phyloP scores from a whole-genome alignment of 768 basidiomycete species.

The Lentinula lateritia region DNA sequence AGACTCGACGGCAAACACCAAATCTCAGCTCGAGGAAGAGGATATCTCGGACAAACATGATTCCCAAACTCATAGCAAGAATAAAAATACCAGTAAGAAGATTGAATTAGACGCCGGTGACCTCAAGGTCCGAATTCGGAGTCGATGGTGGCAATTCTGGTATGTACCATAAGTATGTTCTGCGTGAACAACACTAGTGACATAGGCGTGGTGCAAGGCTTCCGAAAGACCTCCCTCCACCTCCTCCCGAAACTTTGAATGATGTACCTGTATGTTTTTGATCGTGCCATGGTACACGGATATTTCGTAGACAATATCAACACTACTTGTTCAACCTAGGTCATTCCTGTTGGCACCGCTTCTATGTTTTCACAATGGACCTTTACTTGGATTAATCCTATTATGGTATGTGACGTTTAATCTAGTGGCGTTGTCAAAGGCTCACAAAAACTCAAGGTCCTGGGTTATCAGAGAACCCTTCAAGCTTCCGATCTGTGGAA shows the following conservation, averaged over 20 bases:
- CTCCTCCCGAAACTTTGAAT: slow-evolving; percentile 48
- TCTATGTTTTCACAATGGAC: slow-evolving; percentile 56
- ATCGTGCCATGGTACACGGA: too few species aligned
- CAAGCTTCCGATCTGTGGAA: slow-evolving; percentile 75
- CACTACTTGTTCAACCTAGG: slow-evolving; percentile 17
- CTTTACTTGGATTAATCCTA: slow-evolving; percentile 59
- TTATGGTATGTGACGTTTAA: slow-evolving; percentile 32
- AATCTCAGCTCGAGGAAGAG: background rate
- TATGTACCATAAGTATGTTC: slow-evolving; percentile 15
- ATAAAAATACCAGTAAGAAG: background rate
- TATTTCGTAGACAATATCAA: background rate
- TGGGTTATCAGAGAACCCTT: slow-evolving; percentile 69
- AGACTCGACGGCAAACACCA: background rate
- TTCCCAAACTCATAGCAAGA: background rate
- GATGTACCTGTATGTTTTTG: slow-evolving; percentile 39
- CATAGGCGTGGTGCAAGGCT: slow-evolving; percentile 32
- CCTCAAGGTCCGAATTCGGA: slow-evolving; percentile 33
- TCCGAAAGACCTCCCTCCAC: slow-evolving; percentile 53
- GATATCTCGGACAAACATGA: background rate
- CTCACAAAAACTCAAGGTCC: slow-evolving; percentile 24
- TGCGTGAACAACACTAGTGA: background rate
- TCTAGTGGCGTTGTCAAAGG: background rate
- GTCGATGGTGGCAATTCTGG: slow-evolving; percentile 55
- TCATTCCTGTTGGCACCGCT: slow-evolving; percentile 55
- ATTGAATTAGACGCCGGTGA: slow-evolving; percentile 34